Percentiles rank a stretch among this genome's conserved stretches.
phyloP scores from a whole-genome alignment of 2,329 filamentous ascomycete species.

The Sporothrix euskadiensis region DNA sequence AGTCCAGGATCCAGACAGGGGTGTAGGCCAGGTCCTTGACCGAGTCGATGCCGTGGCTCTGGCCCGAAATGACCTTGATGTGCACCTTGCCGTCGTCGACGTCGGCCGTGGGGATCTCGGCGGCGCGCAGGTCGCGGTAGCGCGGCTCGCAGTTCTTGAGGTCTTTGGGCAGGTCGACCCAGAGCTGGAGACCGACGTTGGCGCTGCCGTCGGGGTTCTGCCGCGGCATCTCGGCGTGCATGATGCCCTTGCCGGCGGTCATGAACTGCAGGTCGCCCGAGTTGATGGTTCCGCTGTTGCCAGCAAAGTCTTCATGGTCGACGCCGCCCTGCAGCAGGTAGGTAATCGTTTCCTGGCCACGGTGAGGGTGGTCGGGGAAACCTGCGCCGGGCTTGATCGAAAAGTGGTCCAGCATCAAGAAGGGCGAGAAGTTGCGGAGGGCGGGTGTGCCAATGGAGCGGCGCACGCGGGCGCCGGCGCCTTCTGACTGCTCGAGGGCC shows the following conservation, averaged over 20 bases:
- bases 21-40: conserved; percentile 89
- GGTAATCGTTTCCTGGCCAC: conserved; percentile 85
- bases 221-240: conserved; percentile 93
- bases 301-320: conserved; percentile 91
- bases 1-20: conserved; percentile 92
- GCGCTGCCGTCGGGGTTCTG: conserved; percentile 72
- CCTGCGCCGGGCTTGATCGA: conserved; percentile 75
- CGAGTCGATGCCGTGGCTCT: conserved; percentile 79
- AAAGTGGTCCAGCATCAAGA: conserved; percentile 97
- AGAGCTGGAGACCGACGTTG: conserved; percentile 89
- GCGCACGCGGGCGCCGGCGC: conserved; percentile 81
- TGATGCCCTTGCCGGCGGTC: conserved; percentile 88
- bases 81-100: conserved; percentile 71
- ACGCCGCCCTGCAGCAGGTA: conserved; percentile 84
- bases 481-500: conserved; percentile 83
- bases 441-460: conserved; percentile 82
- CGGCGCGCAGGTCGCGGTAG: conserved; percentile 79
- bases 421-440: conserved; percentile 84
- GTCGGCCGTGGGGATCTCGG: conserved; percentile 75
- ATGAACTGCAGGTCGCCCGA: conserved; percentile 96
- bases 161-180: conserved; percentile 83
- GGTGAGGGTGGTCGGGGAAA: conserved; percentile 83
- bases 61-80: conserved; percentile 88
- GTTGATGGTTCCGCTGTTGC: conserved; percentile 78
- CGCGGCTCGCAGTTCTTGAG: conserved; percentile 88